These are phyloP conservation scores for Kalmusia sp. DNA, from an alignment of 2,329 filamentous ascomycete species.

Conservation along the genomic window DNA sequence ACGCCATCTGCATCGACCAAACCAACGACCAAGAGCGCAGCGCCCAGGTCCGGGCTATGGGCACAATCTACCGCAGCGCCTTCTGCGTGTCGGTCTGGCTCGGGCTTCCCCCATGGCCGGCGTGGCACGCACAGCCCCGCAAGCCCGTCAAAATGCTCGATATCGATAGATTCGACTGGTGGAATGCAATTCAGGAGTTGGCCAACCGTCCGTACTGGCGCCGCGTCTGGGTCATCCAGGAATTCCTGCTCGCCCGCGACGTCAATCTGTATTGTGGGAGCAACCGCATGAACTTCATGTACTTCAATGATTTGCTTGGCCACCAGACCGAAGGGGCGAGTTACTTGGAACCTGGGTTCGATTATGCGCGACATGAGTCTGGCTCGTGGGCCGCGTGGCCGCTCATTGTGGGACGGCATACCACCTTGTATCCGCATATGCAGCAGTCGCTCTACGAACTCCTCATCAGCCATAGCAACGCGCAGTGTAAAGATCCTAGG, in stretches of 20 bases:
- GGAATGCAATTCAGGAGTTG: conserved; percentile 1
- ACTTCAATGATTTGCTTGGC: conserved; percentile 8
- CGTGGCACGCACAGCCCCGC: not conserved
- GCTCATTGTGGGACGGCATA: conserved; percentile 10
- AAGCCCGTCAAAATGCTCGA: conserved; percentile 2
- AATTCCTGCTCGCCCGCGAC: conserved; percentile 9
- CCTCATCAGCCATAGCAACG: conserved; percentile 15
- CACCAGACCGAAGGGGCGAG: not conserved
- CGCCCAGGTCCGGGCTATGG: conserved; percentile 15
- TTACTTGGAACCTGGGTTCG: conserved; percentile 4
- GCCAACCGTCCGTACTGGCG: conserved; percentile 13
- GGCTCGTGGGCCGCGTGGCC: conserved; percentile 7
- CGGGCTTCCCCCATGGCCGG: conserved; percentile 6
- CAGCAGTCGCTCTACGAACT: conserved; percentile 20
- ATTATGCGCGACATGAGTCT: conserved; percentile 1
- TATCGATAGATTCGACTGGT: conserved; percentile 1
- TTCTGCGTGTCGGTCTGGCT: conserved; percentile 10
- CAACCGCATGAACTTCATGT: not conserved
- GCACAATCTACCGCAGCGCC: conserved; percentile 12
- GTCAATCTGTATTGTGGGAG: conserved; percentile 4
- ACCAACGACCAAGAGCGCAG: conserved; percentile 9
- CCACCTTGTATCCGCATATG: conserved; percentile 9
- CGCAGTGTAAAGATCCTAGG: conserved; percentile 22
- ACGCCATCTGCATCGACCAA: conserved; percentile 14
- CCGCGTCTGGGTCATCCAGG: conserved; percentile 12